Evolutionary conservation across 148 eudicot species (phyloP), one percentile per base, ranked within the genome.

Genomic region (Camellia sinensis): DNA sequence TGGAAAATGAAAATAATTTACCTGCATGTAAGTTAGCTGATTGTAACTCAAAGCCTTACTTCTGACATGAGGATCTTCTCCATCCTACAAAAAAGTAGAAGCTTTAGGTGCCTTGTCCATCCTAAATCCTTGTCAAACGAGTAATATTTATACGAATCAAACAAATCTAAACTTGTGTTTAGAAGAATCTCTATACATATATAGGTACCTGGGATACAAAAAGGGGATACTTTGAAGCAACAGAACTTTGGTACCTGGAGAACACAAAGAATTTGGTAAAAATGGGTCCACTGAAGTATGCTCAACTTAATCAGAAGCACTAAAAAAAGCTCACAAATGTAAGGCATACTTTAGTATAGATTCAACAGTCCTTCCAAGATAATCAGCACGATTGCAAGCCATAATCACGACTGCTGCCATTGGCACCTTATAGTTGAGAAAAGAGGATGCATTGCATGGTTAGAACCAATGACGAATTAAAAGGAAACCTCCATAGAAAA

Each of bases 301-400:
- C 40, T 56, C n/a, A 50, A 69, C 60, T n/a, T 59, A 78, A 76
- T 3, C 5, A 75, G 41, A 37, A 65, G 63, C 61, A 57, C 7
- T 9, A 15, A 48, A 67, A 74, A 17, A 21, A 60, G 68, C 73
- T 56, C 60, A 67, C 17, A 37, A 48, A 61, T 12, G 44, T 12
- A 68, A 15, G 72, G 41, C 90, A 82, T 93, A 95, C 99, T 89
- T 91, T 70, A 96, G 81, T 78, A 96, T 91, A 37, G 99, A 93
- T 72, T 93, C 84, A 56, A 96, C 85, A 71, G 98, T 96, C 91
- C 92, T 88, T 82, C 93, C 98, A 77, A 96, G 88, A 80, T 95
- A 95, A 89, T 95, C 97, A 85, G 98, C 98, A 79, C 98, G 98
- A 85, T 90, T 95, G 83, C 98, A 96, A 65, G 99, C 98, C 99